Evolutionary conservation across 108 stramenopile genomes (phyloP).

Genomic region (Asterionellopsis glacialis): DNA sequence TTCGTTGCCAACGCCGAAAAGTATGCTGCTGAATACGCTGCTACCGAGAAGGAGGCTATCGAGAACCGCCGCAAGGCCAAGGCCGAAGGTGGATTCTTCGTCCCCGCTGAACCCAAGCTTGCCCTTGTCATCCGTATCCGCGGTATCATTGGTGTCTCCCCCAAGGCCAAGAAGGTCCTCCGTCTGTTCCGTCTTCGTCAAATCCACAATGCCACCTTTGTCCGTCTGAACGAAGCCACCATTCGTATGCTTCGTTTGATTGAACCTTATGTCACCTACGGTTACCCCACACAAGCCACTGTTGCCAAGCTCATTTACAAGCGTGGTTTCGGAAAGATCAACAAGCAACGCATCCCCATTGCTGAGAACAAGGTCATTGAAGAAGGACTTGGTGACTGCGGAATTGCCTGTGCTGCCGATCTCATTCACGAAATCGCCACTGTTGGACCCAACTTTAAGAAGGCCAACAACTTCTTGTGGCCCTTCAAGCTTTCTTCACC

Average conservation of each 20-base stretch:
- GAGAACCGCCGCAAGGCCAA: constrained; percentile 96
- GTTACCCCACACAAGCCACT: constrained; percentile 94
- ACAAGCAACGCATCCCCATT: constrained; percentile 96
- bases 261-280: constrained; percentile 98
- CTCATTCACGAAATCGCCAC: constrained; percentile 96
- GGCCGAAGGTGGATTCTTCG: constrained; percentile 92
- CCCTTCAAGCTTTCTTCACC: constrained; percentile 99
- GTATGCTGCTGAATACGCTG: constrained; percentile 93
- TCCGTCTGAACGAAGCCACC: constrained; percentile 98
- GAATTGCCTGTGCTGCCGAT: constrained; percentile 90
- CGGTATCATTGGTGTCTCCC: constrained; percentile 99
- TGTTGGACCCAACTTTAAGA: constrained; percentile 98
- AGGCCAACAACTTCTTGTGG: constrained; percentile 99
- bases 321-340: constrained; percentile 99
- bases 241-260: constrained; percentile 98
- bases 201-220: constrained; percentile 99
- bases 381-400: constrained; percentile 76
- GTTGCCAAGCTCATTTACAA: constrained; percentile 97
- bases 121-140: constrained; percentile 96
- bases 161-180: constrained; percentile 99
- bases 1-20: constrained; percentile 86
- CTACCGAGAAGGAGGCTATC: constrained; percentile 77
- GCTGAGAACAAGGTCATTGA: constrained; percentile 92
- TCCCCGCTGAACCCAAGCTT: constrained; percentile 95
- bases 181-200: constrained; percentile 99